Conservation (phyloP, 2,329 filamentous ascomycete genomes). For the Monilinia fructicola region DNA sequence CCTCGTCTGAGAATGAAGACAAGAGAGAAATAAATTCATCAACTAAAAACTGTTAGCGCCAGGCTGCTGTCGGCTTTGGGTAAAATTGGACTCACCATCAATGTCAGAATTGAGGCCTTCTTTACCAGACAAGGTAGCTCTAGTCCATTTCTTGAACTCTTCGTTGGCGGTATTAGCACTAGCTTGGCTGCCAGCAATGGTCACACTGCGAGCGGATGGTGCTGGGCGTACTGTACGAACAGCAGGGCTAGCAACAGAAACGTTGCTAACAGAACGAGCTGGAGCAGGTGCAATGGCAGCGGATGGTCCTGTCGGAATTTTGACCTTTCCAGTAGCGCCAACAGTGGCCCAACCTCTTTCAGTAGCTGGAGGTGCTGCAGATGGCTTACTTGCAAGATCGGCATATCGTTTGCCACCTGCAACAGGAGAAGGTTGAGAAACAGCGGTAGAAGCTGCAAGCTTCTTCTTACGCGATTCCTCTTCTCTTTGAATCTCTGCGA, state of each 20-base stretch:
- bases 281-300: conserved; percentile 48
- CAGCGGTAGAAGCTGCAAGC: conserved; percentile 48
- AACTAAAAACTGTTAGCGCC: conserved; percentile 42
- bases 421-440: conserved; percentile 46
- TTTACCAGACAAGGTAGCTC: conserved; percentile 62
- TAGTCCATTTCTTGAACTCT: conserved; percentile 93
- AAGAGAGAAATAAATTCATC: conserved; percentile 79
- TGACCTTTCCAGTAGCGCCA: conserved; percentile 88
- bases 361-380: conserved; percentile 46
- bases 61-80: background rate
- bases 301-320: conserved; percentile 63
- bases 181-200: conserved; percentile 43
- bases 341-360: conserved; percentile 87
- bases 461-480: conserved; percentile 86
- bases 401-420: conserved; percentile 81
- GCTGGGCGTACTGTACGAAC: conserved; percentile 54
- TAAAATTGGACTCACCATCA: conserved; percentile 53
- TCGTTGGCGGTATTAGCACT: conserved; percentile 62
- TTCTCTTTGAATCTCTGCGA: conserved; percentile 95
- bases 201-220: conserved; percentile 48
- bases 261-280: conserved; percentile 42
- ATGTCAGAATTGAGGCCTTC: conserved; percentile 70
- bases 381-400: conserved; percentile 79
- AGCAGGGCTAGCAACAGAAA: conserved; percentile 29
- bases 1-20: conserved; percentile 71